Conservation (phyloP, 1,284 basidiomycete species). For the Termitomyces sp. region DNA sequence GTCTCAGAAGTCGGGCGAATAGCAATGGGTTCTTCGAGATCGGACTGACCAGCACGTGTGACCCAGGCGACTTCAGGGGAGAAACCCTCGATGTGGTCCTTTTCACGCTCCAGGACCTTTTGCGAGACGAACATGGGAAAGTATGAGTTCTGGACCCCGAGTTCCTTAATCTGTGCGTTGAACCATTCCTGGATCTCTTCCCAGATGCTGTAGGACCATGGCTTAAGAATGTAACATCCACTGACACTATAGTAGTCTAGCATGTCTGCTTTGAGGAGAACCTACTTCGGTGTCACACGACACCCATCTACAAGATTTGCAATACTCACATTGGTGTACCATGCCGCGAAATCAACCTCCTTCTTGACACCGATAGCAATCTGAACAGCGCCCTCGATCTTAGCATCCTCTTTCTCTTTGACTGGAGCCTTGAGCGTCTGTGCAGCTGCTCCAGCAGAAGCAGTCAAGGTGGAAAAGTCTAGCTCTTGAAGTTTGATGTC, state of each 20-base stretch:
- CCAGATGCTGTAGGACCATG: slow-evolving; percentile 98
- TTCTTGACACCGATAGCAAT: slow-evolving; percentile 94
- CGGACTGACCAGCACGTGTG: slow-evolving; percentile 91
- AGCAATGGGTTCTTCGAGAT: slow-evolving; percentile 95
- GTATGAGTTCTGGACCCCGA: slow-evolving; percentile 96
- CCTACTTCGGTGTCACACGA: slow-evolving; percentile 40
- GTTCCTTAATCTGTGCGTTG: slow-evolving; percentile 86
- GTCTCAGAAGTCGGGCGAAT: slow-evolving; percentile 98
- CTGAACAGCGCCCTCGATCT: slow-evolving; percentile 84
- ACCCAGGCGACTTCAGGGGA: slow-evolving; percentile 99
- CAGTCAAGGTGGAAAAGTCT: slow-evolving; percentile 66
- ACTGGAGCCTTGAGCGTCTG: slow-evolving; percentile 34
- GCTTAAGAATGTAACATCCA: slow-evolving; percentile 98
- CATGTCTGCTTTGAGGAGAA: slow-evolving; percentile 98
- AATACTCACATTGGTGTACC: slow-evolving; percentile 86
- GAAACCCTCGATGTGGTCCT: slow-evolving; percentile 99
- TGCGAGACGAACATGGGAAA: slow-evolving; percentile 99
- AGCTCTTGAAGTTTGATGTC: slow-evolving; percentile 63
- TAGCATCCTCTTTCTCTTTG: slow-evolving; percentile 70
- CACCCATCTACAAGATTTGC: background rate
- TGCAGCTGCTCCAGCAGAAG: slow-evolving; percentile 27
- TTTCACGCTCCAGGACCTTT: slow-evolving; percentile 93
- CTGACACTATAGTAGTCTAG: slow-evolving; percentile 98
- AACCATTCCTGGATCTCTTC: slow-evolving; percentile 95
- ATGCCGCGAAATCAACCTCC: slow-evolving; percentile 88